A percentile compares a stretch with the other conserved stretches of the same genome.
These are phyloP conservation scores for Solanum chaucha DNA, from an alignment of 257 asterid species.

Conservation along the genomic window DNA sequence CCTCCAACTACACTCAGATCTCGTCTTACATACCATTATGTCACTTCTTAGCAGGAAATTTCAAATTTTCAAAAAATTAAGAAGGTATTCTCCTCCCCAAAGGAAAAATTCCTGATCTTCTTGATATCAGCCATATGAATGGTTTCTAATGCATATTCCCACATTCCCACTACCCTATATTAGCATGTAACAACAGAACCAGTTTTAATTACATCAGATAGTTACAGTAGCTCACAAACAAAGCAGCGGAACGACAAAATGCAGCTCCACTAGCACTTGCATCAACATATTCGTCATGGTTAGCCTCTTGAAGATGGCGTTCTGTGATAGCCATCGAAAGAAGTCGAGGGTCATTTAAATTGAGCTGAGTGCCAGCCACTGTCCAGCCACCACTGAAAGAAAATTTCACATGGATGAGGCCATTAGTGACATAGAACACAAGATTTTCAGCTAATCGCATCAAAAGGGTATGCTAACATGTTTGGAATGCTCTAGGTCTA, in stretches of 20 bases:
- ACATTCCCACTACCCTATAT: neutral
- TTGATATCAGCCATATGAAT: too few species aligned
- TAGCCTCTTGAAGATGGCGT: constrained; percentile 27
- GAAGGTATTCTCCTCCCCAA: too few species aligned
- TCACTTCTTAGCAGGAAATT: too few species aligned
- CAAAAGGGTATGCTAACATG: neutral
- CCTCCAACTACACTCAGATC: too few species aligned
- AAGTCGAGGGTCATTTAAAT: constrained; percentile 31
- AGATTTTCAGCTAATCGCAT: neutral
- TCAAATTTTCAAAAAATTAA: too few species aligned
- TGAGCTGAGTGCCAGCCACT: constrained; percentile 22
- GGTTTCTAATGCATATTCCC: neutral
- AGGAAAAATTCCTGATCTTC: too few species aligned
- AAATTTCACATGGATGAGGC: neutral
- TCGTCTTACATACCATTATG: too few species aligned
- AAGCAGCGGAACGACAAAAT: constrained; percentile 32
- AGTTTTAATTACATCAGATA: neutral
- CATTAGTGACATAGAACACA: neutral
- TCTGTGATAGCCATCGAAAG: constrained; percentile 35
- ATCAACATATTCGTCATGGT: constrained; percentile 31
- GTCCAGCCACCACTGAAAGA: constrained; percentile 28
- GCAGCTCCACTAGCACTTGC: constrained; percentile 41
- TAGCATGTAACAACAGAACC: neutral
- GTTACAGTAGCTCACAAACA: constrained; percentile 18
- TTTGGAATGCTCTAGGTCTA: too few species aligned